These are phyloP conservation scores for Flaveria trinervia DNA, from an alignment of 129 eudicot genomes.

Conservation along the genomic window DNA sequence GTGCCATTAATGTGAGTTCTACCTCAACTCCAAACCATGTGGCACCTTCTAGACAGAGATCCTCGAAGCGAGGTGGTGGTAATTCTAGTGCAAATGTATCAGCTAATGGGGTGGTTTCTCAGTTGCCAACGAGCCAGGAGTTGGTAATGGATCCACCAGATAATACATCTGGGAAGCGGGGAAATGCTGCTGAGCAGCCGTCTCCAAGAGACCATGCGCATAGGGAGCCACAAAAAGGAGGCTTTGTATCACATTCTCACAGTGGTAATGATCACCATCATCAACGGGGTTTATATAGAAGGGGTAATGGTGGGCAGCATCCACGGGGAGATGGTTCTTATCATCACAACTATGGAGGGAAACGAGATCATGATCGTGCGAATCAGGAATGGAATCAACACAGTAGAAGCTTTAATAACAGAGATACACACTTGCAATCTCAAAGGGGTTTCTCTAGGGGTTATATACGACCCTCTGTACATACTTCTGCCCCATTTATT, in stretches of 20 bases:
- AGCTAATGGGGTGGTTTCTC: constrained; percentile 66
- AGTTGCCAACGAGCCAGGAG: constrained; percentile 39
- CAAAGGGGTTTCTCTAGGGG: constrained; percentile 61
- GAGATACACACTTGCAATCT: constrained; percentile 59
- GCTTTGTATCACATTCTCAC: constrained; percentile 50
- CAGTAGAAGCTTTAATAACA: constrained; percentile 55
- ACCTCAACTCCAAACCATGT: constrained; percentile 50
- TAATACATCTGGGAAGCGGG: constrained; percentile 37
- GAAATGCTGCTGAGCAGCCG: constrained; percentile 43
- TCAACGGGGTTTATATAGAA: constrained; percentile 50
- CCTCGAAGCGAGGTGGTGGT: constrained; percentile 65
- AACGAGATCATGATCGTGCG: constrained; percentile 78
- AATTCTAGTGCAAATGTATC: constrained; percentile 38
- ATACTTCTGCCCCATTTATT: constrained; percentile 47
- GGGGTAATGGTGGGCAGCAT: constrained; percentile 43
- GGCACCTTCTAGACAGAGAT: constrained; percentile 53
- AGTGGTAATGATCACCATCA: constrained; percentile 58
- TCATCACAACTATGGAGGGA: constrained; percentile 63
- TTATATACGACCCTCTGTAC: constrained; percentile 50
- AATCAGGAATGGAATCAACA: constrained; percentile 73
- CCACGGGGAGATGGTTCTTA: constrained; percentile 41
- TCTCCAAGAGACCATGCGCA: constrained; percentile 45
- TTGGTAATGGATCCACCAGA: constrained; percentile 34
- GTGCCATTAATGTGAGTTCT: constrained; percentile 39
- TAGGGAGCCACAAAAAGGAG: constrained; percentile 63